These are phyloP conservation scores for Lentinula lateritia DNA, from an alignment of 768 basidiomycete species.

Conservation along the genomic window DNA sequence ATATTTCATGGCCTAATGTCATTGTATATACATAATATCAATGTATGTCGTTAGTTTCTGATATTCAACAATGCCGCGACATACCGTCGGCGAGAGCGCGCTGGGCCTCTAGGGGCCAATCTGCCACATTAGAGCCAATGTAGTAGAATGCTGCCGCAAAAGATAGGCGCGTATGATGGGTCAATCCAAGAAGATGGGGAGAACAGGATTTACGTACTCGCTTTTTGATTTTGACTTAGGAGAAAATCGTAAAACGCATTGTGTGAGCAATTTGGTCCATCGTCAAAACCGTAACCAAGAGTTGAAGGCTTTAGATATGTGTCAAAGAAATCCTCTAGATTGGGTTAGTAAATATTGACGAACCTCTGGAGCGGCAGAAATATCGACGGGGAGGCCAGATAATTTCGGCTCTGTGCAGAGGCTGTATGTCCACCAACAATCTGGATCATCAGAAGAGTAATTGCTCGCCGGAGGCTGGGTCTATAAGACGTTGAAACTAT, in stretches of 20 bases:
- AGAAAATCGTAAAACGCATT: slow-evolving; percentile 59
- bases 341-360: neutral
- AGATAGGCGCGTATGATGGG: too few species aligned
- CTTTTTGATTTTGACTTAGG: slow-evolving; percentile 47
- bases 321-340: neutral
- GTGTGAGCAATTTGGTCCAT: slow-evolving; percentile 62
- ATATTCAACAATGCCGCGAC: slow-evolving; percentile 1
- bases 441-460: slow-evolving; percentile 31
- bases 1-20: slow-evolving; percentile 48
- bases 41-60: neutral
- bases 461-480: slow-evolving; percentile 17
- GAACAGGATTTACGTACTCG: slow-evolving; percentile 34
- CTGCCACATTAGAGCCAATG: slow-evolving; percentile 52
- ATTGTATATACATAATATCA: neutral
- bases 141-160: slow-evolving; percentile 47
- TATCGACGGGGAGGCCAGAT: slow-evolving; percentile 35
- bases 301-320: slow-evolving; percentile 36
- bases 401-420: slow-evolving; percentile 45
- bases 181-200: neutral
- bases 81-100: slow-evolving; percentile 46
- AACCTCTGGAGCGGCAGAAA: slow-evolving; percentile 45
- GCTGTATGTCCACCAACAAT: slow-evolving; percentile 38
- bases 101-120: slow-evolving; percentile 53
- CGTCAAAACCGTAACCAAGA: slow-evolving; percentile 58
- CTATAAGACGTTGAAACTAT: neutral